phyloP scores from a whole-genome alignment of 139 green algal species.

The Coelastrella sp. region DNA sequence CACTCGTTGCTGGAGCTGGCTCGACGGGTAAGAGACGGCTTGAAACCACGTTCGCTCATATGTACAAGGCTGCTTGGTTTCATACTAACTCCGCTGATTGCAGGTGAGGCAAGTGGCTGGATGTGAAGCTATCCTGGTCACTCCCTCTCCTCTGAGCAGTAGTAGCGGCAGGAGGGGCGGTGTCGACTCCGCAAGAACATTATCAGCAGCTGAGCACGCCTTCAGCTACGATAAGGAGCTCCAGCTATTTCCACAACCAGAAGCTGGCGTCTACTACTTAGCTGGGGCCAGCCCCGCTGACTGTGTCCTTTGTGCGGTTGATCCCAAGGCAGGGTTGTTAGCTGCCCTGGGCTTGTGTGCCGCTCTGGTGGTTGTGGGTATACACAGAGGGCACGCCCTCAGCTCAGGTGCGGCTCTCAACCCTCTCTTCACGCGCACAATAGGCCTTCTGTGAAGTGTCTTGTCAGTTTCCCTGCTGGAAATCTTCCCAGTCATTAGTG shows the following conservation, averaged over 20 bases:
- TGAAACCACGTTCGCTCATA: too few species aligned
- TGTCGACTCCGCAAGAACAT: neutral
- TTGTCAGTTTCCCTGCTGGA: too few species aligned
- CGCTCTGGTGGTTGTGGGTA: constrained; percentile 38
- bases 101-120: neutral
- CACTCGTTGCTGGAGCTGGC: neutral
- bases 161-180: neutral
- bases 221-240: neutral
- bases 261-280: constrained; percentile 5
- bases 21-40: neutral
- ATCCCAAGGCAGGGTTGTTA: constrained; percentile 28
- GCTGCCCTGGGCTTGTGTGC: constrained; percentile 10
- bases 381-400: constrained; percentile 36
- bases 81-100: neutral
- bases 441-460: too few species aligned
- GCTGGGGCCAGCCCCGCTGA: constrained; percentile 30
- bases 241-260: neutral
- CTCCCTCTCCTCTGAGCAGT: neutral
- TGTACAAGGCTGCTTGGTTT: too few species aligned
- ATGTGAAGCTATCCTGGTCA: constrained; percentile 15
- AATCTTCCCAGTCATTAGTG: too few species aligned
- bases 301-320: constrained; percentile 48
- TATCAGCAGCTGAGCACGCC: neutral
- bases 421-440: too few species aligned
- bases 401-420: constrained; percentile 33